Evolutionary conservation across 345 rosid genomes (phyloP).

Genomic region (Eucalyptus erythrocorys): DNA sequence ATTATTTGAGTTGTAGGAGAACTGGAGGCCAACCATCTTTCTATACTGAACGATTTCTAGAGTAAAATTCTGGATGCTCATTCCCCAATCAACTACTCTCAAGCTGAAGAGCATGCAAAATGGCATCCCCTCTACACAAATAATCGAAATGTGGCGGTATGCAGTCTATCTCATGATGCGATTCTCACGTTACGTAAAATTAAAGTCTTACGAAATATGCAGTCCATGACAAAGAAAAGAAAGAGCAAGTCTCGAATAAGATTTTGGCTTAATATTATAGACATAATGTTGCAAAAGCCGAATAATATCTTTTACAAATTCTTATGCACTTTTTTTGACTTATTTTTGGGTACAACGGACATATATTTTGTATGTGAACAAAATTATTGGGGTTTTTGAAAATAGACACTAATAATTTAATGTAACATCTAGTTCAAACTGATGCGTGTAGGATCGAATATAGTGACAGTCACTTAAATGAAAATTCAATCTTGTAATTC

Average conservation of each 20-base stretch:
- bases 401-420: not conserved
- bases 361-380: not conserved
- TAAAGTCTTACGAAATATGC: not conserved
- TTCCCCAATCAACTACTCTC: not conserved
- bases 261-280: not conserved
- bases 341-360: not conserved
- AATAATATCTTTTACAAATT: not conserved
- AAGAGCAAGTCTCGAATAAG: not conserved
- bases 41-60: not conserved
- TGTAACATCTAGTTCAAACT: not conserved
- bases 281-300: not conserved
- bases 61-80: not conserved
- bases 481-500: not conserved
- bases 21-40: not conserved
- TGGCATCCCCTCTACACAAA: not conserved
- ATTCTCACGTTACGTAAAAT: not conserved
- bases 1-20: not conserved
- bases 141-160: not conserved
- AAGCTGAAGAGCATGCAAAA: not conserved
- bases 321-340: not conserved
- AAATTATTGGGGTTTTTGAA: not conserved
- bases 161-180: not conserved
- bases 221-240: not conserved
- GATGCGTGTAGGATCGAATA: not conserved
- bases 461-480: not conserved